Evolutionary conservation across 257 asterid genomes (phyloP).

Genomic region (Parsonsia alboflavescens): DNA sequence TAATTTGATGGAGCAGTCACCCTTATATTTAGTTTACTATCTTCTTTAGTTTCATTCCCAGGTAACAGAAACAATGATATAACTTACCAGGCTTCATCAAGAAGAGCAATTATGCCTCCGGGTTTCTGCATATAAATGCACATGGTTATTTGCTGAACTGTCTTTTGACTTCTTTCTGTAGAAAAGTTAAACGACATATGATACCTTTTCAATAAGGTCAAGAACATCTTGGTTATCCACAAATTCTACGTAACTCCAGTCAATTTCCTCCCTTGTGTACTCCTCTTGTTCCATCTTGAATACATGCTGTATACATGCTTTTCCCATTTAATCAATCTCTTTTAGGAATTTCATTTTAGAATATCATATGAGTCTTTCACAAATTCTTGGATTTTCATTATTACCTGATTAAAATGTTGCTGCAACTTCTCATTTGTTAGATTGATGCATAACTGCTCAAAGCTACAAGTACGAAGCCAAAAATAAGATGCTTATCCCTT

Average conservation of each 20-base stretch:
- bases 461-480: conserved; percentile 34
- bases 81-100: conserved; percentile 94
- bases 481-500: conserved; percentile 18
- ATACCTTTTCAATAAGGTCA: conserved; percentile 92
- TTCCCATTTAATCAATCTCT: conserved; percentile 20
- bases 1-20: background rate
- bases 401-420: conserved; percentile 96
- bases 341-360: background rate
- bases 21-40: background rate
- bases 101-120: conserved; percentile 95
- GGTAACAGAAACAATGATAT: conserved; percentile 10
- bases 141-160: background rate
- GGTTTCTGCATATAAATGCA: conserved; percentile 64
- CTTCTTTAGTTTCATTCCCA: background rate
- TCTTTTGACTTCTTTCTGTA: background rate
- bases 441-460: conserved; percentile 91
- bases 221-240: conserved; percentile 94
- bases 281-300: conserved; percentile 99
- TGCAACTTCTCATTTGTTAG: conserved; percentile 95
- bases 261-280: conserved; percentile 80
- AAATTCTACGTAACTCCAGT: conserved; percentile 97
- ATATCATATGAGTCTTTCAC: background rate
- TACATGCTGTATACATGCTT: conserved; percentile 58
- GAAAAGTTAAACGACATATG: conserved; percentile 2
- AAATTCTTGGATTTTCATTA: background rate